Base-by-base conservation (phyloP, 495 filamentous ascomycete genomes). In the Xylaria palmicola region DNA sequence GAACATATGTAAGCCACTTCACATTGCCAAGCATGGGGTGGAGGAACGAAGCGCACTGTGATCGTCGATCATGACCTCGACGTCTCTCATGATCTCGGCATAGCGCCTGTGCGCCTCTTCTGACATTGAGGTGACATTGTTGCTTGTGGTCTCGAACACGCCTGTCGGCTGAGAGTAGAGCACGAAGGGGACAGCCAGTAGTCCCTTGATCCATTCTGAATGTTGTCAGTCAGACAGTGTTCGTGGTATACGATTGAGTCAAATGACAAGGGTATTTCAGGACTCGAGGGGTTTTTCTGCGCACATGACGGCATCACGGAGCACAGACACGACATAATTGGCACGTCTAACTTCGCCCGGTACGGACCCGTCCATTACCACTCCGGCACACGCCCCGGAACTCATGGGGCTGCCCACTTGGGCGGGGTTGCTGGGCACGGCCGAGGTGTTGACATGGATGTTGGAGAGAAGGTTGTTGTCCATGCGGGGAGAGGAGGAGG, bases 161-260 rank as follows among this genome's bases (percentile, higher is more conserved):
- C 90, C 90, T 0, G 91, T 93, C 6, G 95, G 95, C 72, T 97
- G 92, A 10, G 92, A 97, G 72, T 96, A 92, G 48, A 99, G 84
- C 50, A 99, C 93, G 70, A 99, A 99, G 0, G 95, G 95, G 0
- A 98, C 93, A 1, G 95, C 95, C 3, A 98, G 81, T 0, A 98
- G 82, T 30, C 92, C 94, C 79, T 95, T 83, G 70, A 81, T 81
- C 79, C 79, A 88, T 79, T 87, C 85, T 84, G 62, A 22, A 30
- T 13, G 1, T 15, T 48, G 59, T 61, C 27, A 61, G 59, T 39
- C 29, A 13, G 9, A 19, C 4, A 17, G 17, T 9, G 13, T n/a
- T 6, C 29, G 37, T 64, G 59, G 65, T 63, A 15, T 61, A 54
- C 34, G 17, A 53, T 10, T 10, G 22, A 34, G 39, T n/a, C 17